Base-by-base conservation (phyloP, 495 filamentous ascomycete species). In the Staphylotrichum longicolle region DNA sequence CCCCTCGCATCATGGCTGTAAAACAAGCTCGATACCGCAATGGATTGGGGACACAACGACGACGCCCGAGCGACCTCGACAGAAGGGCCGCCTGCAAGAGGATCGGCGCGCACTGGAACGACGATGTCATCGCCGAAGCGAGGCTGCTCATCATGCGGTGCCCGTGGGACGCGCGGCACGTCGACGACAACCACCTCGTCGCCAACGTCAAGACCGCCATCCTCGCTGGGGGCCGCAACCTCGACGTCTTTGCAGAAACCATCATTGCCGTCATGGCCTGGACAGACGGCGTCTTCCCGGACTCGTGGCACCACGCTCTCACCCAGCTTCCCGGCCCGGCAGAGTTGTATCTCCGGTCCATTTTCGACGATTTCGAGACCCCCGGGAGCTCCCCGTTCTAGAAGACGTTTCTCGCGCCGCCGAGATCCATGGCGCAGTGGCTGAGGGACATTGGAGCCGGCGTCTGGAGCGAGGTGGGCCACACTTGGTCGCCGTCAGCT, bases 241-340 rank as follows among this genome's bases (percentile, higher is more conserved):
- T 20, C 14, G 49, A 52, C 3, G 2, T 5, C 4, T n/a, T 52
- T 3, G 33, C 39, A 11, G 30, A 5, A 0, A 6, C 34, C 30
- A 39, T 37, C 34, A 15, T 39, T n/a, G 49, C 49, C 32, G 49
- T 52, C 49, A 35, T 52, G 49, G 33, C 49, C 12, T 35, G 32
- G 49, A 52, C 49, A 10, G 32, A 39, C 11, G 32, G 12, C 49
- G 32, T 37, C 9, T 32, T 52, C 34, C 49, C 49, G 4, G 6
- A 15, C 11, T 52, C 49, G 33, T 52, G 49, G 49, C 5, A 37
- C 49, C 34, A 37, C 32, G 49, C 49, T 3, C 49, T 52, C 8
- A 5, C 10, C 12, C 32, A 52, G 4, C 49, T 52, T 5, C 49
- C 49, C 11, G 12, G 12, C 4, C 32, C 32, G 5, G 15, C 6